Evolutionary conservation across 164 flowering plant species (phyloP).

Genomic region (Warburgia ugandensis): DNA sequence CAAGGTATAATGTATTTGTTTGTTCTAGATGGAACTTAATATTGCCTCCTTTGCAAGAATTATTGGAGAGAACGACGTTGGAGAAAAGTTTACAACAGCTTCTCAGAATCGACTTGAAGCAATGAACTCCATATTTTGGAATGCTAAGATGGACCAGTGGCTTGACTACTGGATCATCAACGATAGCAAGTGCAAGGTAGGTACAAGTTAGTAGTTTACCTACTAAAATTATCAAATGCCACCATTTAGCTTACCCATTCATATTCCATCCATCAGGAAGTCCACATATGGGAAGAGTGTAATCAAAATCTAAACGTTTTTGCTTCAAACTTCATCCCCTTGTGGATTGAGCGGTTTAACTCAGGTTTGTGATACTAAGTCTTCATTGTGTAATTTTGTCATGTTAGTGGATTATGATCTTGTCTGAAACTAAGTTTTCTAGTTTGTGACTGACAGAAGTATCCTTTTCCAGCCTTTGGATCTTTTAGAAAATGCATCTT

Average conservation of each 20-base stretch:
- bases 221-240: not conserved
- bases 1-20: conserved; percentile 1
- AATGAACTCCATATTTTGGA: conserved; percentile 67
- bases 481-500: too few species aligned
- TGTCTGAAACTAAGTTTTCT: too few species aligned
- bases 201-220: too few species aligned
- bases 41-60: conserved; percentile 58
- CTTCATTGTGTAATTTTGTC: too few species aligned
- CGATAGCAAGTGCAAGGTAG: conserved; percentile 32
- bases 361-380: conserved; percentile 43
- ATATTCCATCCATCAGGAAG: conserved; percentile 36
- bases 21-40: conserved; percentile 81
- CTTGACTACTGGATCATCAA: conserved; percentile 71
- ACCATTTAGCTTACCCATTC: not conserved
- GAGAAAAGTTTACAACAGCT: conserved; percentile 36
- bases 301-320: conserved; percentile 56
- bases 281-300: conserved; percentile 37
- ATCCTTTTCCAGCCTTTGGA: too few species aligned
- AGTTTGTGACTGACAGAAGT: too few species aligned
- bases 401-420: too few species aligned
- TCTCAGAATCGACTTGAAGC: conserved; percentile 48
- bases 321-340: conserved; percentile 83
- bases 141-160: conserved; percentile 75
- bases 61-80: conserved; percentile 28
- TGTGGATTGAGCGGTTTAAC: conserved; percentile 61